Base-by-base conservation (phyloP, 106 monocot species). In the Chionographis japonica region DNA sequence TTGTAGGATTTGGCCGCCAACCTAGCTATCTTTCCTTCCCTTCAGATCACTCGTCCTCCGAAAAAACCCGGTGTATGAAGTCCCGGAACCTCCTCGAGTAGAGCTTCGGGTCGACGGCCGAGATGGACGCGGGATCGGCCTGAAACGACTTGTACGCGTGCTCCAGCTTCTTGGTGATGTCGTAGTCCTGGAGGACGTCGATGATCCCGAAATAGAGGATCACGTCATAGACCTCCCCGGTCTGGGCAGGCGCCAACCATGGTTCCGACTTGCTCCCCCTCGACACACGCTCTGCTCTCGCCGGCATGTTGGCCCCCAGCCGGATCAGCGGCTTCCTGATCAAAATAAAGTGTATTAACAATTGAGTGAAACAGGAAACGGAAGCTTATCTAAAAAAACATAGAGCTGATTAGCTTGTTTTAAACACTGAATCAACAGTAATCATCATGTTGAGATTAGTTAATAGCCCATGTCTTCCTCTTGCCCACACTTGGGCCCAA, bases 241-340 rank as follows among this genome's bases (percentile, higher is more conserved):
- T 51, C 54, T 62, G 65, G 18, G 63, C 50, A 0, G 72, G 79
- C 39, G 54, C 52, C 50, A 38, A 64, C n/a, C 54, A 74, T 4
- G 84, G 50, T 6, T 85, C 85, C 1, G 77, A 92, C 0, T 78
- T 75, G 40, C 75, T 85, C 49, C 18, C 49, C 68, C 84, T 71
- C 1, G 54, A 62, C 14, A 78, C 16, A 37, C 86, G 81, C 74
- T 90, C 79, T 15, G 89, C 94, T 50, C 81, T 78, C 0, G 86
- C 94, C 8, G 82, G 86, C 86, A 93, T 86, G 72, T 89, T 84
- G 39, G 79, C 68, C 3, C 93, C 93, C 69, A 93, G 62, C 35
- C 79, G 54, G 52, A 84, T 82, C 68, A 76, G 37, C 12, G 83
- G 84, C 18, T 89, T 89, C 60, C 93, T 93, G 86, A 72, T 42